phyloP scores from a whole-genome alignment of 768 basidiomycete genomes.

The Pleurotus sapidus region DNA sequence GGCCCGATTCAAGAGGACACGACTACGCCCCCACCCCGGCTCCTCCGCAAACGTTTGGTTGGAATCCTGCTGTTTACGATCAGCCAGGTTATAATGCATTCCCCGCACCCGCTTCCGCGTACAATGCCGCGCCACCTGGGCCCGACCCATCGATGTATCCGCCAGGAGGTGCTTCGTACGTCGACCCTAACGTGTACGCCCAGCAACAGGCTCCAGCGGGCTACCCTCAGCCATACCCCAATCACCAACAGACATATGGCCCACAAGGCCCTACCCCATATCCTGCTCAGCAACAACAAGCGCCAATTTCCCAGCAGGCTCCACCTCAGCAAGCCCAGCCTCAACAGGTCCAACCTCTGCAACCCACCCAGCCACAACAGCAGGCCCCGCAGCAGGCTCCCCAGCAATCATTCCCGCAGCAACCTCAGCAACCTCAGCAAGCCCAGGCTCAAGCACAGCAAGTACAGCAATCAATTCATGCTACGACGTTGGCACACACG shows the following conservation, averaged over 20 bases:
- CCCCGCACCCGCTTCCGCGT: slow-evolving; percentile 15
- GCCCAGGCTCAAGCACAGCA: slow-evolving; percentile 22
- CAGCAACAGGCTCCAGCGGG: slow-evolving; percentile 20
- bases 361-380: slow-evolving; percentile 7
- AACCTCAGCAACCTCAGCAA: slow-evolving; percentile 14
- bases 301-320: slow-evolving; percentile 17
- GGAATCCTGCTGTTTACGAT: slow-evolving; percentile 34
- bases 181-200: slow-evolving; percentile 19
- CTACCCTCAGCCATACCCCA: slow-evolving; percentile 31
- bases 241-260: slow-evolving; percentile 25
- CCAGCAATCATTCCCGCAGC: slow-evolving; percentile 2
- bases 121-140: slow-evolving; percentile 9
- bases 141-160: slow-evolving; percentile 6
- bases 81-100: slow-evolving; percentile 16
- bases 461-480: slow-evolving; percentile 17
- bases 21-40: slow-evolving; percentile 17
- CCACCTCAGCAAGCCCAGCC: slow-evolving; percentile 20
- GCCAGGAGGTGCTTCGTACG: slow-evolving; percentile 11
- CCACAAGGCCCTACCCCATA: slow-evolving; percentile 38
- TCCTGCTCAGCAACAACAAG: slow-evolving; percentile 28
- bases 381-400: not conserved
- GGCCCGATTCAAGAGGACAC: slow-evolving; percentile 29
- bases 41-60: slow-evolving; percentile 44
- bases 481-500: not conserved
- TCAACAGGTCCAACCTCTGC: slow-evolving; percentile 20